Conservation (phyloP, 176 grass and related monocot species). For the Avena insularis region DNA sequence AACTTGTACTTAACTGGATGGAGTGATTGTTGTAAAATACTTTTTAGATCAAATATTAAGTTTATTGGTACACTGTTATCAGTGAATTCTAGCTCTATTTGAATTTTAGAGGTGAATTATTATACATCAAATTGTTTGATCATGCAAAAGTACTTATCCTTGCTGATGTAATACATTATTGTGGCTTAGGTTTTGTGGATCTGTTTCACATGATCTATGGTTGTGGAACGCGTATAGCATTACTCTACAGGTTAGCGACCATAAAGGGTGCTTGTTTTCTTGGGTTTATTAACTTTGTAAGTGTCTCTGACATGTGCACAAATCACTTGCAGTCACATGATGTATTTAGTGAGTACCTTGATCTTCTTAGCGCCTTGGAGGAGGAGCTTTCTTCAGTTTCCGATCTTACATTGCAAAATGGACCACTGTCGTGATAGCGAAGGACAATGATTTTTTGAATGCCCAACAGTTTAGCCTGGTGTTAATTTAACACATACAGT, state of each 20-base stretch:
- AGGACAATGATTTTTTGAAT: conserved; percentile 2
- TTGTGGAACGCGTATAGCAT: conserved; percentile 95
- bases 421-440: conserved; percentile 48
- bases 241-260: conserved; percentile 78
- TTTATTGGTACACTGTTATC: neutral
- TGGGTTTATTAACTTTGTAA: neutral
- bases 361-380: conserved; percentile 88
- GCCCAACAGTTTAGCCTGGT: conserved; percentile 38
- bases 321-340: conserved; percentile 75
- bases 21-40: neutral
- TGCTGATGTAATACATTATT: conserved; percentile 19
- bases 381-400: conserved; percentile 81
- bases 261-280: neutral
- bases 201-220: conserved; percentile 90
- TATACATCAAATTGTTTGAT: conserved; percentile 26
- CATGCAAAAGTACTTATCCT: conserved; percentile 25
- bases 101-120: neutral
- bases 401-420: conserved; percentile 63
- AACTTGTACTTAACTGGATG: conserved; percentile 1
- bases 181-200: conserved; percentile 89
- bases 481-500: conserved; percentile 55
- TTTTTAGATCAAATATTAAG: neutral
- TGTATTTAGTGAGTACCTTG: conserved; percentile 86
- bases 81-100: neutral
- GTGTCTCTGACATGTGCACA: conserved; percentile 34